These are phyloP conservation scores for Corynespora cassiicola DNA, from an alignment of 2,329 filamentous ascomycete species.

Conservation along the genomic window DNA sequence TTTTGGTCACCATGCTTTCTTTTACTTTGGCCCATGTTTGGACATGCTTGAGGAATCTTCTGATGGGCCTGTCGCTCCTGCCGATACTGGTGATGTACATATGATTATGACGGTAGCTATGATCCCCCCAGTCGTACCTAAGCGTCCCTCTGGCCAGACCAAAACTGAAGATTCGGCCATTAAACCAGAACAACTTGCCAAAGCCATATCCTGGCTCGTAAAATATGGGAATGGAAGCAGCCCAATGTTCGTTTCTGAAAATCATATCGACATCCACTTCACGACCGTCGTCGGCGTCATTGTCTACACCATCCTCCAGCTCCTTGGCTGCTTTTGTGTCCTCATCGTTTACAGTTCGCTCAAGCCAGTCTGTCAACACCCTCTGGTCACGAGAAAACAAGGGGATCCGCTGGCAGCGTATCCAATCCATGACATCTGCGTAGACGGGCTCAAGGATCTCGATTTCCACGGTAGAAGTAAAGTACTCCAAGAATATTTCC, in stretches of 20 bases:
- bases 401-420: slow-evolving; percentile 48
- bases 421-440: slow-evolving; percentile 51
- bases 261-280: slow-evolving; percentile 50
- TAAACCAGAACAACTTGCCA: slow-evolving; percentile 52
- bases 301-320: slow-evolving; percentile 40
- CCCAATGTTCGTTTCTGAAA: slow-evolving; percentile 59
- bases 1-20: slow-evolving; percentile 52
- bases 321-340: slow-evolving; percentile 40
- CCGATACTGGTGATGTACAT: slow-evolving; percentile 57
- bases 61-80: slow-evolving; percentile 56
- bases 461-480: slow-evolving; percentile 52
- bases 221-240: slow-evolving; percentile 53
- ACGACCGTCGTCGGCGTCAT: slow-evolving; percentile 38
- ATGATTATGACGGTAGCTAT: no score
- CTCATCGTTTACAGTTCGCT: no score
- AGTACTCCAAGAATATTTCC: slow-evolving; percentile 40
- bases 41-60: slow-evolving; percentile 52
- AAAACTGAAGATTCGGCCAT: slow-evolving; percentile 51
- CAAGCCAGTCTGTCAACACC: slow-evolving; percentile 48
- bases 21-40: slow-evolving; percentile 53
- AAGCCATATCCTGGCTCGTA: slow-evolving; percentile 58
- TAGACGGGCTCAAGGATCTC: slow-evolving; percentile 54
- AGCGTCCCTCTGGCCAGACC: no score
- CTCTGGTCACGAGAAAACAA: slow-evolving; percentile 45
- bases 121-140: no score